phyloP scores from a whole-genome alignment of 805 yeast species.

The Schwanniomyces polymorphus region DNA sequence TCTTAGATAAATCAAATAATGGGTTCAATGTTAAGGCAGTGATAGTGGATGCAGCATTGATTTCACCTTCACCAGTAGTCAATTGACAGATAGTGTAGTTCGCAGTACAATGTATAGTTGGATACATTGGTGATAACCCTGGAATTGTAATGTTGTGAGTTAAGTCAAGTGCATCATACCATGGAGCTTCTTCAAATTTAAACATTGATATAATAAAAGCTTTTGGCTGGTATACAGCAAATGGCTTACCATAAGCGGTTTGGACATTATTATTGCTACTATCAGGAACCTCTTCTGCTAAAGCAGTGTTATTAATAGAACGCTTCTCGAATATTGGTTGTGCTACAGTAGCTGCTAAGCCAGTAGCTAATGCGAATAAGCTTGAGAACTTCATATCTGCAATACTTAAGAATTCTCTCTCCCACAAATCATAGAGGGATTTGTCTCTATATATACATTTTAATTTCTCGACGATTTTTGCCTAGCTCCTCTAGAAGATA shows the following conservation, averaged over 20 bases:
- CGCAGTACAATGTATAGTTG: conserved; percentile 53
- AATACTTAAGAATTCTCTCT: background rate
- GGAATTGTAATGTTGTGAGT: conserved; percentile 58
- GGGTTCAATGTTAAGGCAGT: conserved; percentile 56
- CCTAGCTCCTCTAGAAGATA: background rate
- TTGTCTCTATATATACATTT: background rate
- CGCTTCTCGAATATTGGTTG: conserved; percentile 15
- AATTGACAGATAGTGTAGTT: conserved; percentile 57
- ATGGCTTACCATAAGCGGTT: conserved; percentile 28
- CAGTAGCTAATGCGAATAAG: conserved; percentile 8
- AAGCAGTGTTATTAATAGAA: conserved; percentile 11
- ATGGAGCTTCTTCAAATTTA: conserved; percentile 50
- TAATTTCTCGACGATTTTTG: background rate
- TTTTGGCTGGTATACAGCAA: conserved; percentile 48
- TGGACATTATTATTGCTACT: conserved; percentile 14
- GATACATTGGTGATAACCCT: conserved; percentile 64
- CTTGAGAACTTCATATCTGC: conserved; percentile 18
- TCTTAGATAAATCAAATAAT: conserved; percentile 54
- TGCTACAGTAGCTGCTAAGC: conserved; percentile 10
- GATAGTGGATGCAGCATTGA: conserved; percentile 62
- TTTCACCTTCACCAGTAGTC: conserved; percentile 70
- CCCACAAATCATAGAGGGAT: background rate
- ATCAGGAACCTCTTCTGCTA: conserved; percentile 7
- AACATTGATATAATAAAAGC: conserved; percentile 59
- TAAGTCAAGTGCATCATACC: conserved; percentile 50